Base-by-base conservation (phyloP, 805 yeast species). In the Metschnikowia lochheadii region DNA sequence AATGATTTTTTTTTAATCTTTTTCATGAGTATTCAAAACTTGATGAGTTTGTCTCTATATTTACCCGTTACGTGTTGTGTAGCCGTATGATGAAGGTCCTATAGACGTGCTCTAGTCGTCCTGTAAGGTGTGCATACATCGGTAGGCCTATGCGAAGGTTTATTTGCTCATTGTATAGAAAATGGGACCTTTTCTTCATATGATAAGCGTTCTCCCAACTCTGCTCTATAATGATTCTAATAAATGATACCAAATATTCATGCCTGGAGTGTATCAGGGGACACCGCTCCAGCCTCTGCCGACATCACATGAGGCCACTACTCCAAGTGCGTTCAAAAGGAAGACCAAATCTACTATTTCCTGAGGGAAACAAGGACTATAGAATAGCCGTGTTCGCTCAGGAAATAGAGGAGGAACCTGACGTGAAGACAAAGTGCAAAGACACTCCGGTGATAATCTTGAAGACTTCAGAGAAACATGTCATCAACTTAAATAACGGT, bases 301-400 rank as follows among this genome's bases (percentile, higher is more conserved):
- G 80, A 48, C 99, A 92, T 67, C 81, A 86, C 31, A 75, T 79
- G 47, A 76, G 97, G 43, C 89, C 94, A 21, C 72, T 92, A 38
- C 83, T 91, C 11, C 88, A 89, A 60, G 97, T 92, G 11, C 77
- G 96, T 26, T 81, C 88, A n/a, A 79, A 96, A 52, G 99, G 98
- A 0, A 70, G 98, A 43, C 97, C 97, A 0, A 74, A 80, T 26
- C 76, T 82, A 8, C 82, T 77, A 46, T 50, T 49, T 33, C 80
- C 79, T 5, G 72, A 72, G 44, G 73, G 73, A 21, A 74, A 73
- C 57, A 75, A 75, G 26, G 69, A 73, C 58, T 83, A 81, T 53
- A 66, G 89, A 45, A 73, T 83, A 13, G 88, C 89, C 8, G 81
- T 82, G 5, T 70, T 75, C 59, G 84, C 83, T 3, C 78, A 78